These are phyloP conservation scores for Amaranthus palmeri DNA, from an alignment of 148 eudicot genomes.

Conservation along the genomic window DNA sequence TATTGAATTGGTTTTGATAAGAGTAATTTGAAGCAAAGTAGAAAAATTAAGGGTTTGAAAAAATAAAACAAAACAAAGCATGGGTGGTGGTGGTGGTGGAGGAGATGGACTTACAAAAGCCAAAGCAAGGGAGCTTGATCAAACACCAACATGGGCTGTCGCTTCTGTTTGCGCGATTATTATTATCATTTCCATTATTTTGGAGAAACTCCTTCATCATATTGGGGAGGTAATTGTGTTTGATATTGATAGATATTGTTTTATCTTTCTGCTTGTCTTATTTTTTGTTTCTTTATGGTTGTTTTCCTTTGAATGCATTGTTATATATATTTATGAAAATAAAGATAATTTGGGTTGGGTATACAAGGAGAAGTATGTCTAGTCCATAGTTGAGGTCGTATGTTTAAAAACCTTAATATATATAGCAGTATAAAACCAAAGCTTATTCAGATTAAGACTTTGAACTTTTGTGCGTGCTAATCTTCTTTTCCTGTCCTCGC, in stretches of 20 bases:
- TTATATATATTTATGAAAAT: no score
- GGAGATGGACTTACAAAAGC: conserved; percentile 7
- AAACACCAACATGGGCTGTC: conserved; percentile 93
- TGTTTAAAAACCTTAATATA: no score
- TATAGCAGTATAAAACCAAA: not conserved
- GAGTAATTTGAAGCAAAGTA: not conserved
- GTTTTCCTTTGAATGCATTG: not conserved
- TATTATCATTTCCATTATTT: conserved; percentile 50
- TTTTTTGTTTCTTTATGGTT: not conserved
- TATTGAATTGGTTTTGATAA: not conserved
- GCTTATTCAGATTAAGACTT: not conserved
- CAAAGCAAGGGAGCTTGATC: conserved; percentile 52
- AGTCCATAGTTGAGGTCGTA: no score
- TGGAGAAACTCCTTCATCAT: conserved; percentile 60
- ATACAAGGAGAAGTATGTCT: no score
- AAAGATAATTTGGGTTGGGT: no score
- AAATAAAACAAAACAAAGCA: conserved; percentile 11
- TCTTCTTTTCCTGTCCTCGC: not conserved
- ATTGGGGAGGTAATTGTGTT: conserved; percentile 43
- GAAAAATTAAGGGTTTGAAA: not conserved
- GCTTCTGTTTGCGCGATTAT: conserved; percentile 63
- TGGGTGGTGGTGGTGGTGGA: conserved; percentile 40
- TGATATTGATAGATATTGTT: not conserved
- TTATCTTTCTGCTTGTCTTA: not conserved
- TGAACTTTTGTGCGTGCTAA: not conserved